Evolutionary conservation across 257 asterid species (phyloP).

Genomic region (Solanum habrochaites): DNA sequence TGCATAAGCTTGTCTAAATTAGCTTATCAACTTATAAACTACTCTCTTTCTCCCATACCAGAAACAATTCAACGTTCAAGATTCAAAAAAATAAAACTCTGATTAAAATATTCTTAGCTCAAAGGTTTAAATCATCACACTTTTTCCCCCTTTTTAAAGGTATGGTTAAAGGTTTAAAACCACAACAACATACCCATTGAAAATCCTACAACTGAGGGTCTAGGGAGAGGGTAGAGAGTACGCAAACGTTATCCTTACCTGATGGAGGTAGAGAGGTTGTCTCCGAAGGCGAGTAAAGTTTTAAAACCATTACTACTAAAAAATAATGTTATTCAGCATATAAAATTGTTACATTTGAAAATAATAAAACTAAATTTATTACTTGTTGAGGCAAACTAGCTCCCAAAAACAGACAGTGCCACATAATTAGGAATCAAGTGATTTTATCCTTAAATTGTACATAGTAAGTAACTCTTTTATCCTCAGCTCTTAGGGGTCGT

Average conservation of each 20-base stretch:
- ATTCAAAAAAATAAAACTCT: not conserved
- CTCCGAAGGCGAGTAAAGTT: not conserved
- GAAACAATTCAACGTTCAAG: not conserved
- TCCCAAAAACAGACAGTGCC: not conserved
- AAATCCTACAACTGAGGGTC: not conserved
- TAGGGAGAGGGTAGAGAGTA: not conserved
- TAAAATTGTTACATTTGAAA: not conserved
- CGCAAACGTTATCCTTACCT: not conserved
- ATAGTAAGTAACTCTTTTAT: not conserved
- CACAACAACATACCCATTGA: not conserved
- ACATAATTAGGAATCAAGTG: not conserved
- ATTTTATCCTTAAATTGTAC: not conserved
- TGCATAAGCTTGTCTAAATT: not conserved
- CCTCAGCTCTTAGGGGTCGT: not conserved
- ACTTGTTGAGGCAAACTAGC: not conserved
- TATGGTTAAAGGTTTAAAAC: not conserved
- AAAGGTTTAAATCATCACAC: not conserved
- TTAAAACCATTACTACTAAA: not conserved
- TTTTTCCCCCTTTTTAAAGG: not conserved
- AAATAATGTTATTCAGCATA: not conserved
- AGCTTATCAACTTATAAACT: not conserved
- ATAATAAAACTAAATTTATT: not conserved
- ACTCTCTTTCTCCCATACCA: not conserved
- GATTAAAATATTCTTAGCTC: not conserved
- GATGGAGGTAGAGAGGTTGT: not conserved